Conservation (phyloP, 306 rosid genomes). For the Dalbergia oliveri region DNA sequence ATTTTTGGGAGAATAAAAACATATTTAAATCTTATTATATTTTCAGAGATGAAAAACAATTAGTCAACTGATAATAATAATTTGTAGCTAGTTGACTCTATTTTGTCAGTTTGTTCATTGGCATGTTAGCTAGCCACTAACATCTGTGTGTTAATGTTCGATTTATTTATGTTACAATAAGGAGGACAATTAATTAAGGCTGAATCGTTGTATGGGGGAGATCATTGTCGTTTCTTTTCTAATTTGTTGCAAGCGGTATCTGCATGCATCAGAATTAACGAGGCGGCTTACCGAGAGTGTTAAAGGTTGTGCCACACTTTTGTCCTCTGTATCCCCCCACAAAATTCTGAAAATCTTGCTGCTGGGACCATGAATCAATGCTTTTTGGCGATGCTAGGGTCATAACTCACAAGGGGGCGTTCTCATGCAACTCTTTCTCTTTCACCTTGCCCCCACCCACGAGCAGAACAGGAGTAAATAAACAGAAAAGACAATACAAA, state of each 20-base stretch:
- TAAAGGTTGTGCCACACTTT: background rate
- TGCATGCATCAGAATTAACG: background rate
- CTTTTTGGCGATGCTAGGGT: conserved; percentile 50
- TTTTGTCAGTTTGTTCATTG: background rate
- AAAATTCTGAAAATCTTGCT: conserved; percentile 33
- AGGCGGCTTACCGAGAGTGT: background rate
- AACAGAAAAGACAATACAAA: background rate
- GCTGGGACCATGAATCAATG: conserved; percentile 47
- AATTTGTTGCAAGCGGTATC: background rate
- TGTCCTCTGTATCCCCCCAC: background rate
- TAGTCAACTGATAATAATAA: too few species aligned
- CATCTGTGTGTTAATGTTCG: background rate
- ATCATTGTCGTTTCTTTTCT: background rate
- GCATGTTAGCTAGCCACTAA: background rate
- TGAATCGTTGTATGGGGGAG: background rate
- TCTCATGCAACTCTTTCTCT: conserved; percentile 28
- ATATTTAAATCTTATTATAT: too few species aligned
- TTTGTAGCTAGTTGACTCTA: background rate
- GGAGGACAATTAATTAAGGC: too few species aligned
- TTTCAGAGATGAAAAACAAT: too few species aligned
- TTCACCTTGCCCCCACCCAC: conserved; percentile 9
- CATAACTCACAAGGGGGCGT: background rate
- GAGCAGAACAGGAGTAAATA: background rate
- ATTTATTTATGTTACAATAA: background rate
- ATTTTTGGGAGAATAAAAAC: too few species aligned